Percentiles rank a stretch among this genome's conserved stretches.
phyloP scores from a whole-genome alignment of 148 eudicot genomes.

The Nepenthes mirabilis region DNA sequence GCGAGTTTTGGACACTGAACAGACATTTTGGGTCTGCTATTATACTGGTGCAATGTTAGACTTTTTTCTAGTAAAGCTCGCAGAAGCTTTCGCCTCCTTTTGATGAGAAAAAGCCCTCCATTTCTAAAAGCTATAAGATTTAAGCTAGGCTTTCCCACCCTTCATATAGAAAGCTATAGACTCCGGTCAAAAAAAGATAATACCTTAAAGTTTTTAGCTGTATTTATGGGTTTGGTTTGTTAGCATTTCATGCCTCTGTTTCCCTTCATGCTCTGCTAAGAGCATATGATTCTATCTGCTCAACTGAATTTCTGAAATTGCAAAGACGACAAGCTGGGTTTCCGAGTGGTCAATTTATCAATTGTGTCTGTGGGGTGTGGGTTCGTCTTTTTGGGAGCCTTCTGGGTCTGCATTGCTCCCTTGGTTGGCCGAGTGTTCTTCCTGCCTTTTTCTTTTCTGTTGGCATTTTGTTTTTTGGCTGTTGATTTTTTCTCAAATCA shows the following conservation, averaged over 20 bases:
- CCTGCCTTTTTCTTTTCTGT: conserved; percentile 1
- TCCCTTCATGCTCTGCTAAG: not conserved
- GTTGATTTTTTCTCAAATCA: not conserved
- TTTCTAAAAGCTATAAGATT: conserved; percentile 36
- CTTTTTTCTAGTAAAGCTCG: conserved; percentile 22
- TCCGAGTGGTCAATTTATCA: conserved; percentile 9
- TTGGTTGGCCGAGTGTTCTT: conserved; percentile 7
- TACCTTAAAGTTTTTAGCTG: conserved; percentile 12
- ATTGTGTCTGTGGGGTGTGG: not conserved
- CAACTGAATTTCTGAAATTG: conserved; percentile 14
- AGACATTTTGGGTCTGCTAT: conserved; percentile 30
- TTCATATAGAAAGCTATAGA: not conserved
- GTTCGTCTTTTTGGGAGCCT: conserved; percentile 9
- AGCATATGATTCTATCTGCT: not conserved
- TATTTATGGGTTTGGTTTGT: conserved; percentile 15
- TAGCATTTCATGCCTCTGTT: not conserved
- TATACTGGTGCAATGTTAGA: conserved; percentile 5
- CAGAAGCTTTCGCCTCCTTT: conserved; percentile 27
- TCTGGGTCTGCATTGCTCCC: conserved; percentile 19
- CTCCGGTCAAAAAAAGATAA: conserved; percentile 39
- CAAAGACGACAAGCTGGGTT: conserved; percentile 21
- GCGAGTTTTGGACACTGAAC: conserved; percentile 19
- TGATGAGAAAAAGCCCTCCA: conserved; percentile 38
- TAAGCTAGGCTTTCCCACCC: conserved; percentile 1
- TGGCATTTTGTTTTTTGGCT: not conserved